Evolutionary conservation across 345 rosid genomes (phyloP).

Genomic region (Lepidium aucheri): DNA sequence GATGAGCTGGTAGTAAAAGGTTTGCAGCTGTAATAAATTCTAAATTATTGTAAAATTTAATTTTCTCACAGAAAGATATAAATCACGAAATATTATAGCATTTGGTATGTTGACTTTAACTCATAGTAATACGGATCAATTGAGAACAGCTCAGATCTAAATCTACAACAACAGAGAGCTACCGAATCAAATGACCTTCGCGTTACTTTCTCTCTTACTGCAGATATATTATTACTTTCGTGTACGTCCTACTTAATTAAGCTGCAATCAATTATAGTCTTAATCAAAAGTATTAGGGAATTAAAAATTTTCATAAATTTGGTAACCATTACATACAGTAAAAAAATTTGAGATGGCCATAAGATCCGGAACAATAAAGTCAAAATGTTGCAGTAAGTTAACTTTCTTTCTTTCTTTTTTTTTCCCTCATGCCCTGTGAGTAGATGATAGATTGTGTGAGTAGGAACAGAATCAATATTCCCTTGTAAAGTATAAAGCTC

Average conservation of each 20-base stretch:
- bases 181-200: background rate
- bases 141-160: background rate
- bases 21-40: background rate
- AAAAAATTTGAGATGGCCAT: too few relatives aligned
- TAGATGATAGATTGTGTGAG: background rate
- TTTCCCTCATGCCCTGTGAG: slow-evolving; percentile 3
- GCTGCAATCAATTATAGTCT: background rate
- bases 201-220: slow-evolving; percentile 7
- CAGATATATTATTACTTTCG: background rate
- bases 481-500: too few relatives aligned
- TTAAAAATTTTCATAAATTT: background rate
- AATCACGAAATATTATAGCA: background rate
- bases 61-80: background rate
- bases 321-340: background rate
- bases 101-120: background rate
- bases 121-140: background rate
- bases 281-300: background rate
- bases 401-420: background rate
- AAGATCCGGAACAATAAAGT: slow-evolving; percentile 9
- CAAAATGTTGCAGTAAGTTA: background rate
- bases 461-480: slow-evolving; percentile 11
- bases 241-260: too few relatives aligned
- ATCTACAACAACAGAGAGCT: background rate
- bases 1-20: background rate
- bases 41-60: background rate